These are phyloP conservation scores for Dichomitus squalens DNA, from an alignment of 1,284 basidiomycete species.

Conservation along the genomic window DNA sequence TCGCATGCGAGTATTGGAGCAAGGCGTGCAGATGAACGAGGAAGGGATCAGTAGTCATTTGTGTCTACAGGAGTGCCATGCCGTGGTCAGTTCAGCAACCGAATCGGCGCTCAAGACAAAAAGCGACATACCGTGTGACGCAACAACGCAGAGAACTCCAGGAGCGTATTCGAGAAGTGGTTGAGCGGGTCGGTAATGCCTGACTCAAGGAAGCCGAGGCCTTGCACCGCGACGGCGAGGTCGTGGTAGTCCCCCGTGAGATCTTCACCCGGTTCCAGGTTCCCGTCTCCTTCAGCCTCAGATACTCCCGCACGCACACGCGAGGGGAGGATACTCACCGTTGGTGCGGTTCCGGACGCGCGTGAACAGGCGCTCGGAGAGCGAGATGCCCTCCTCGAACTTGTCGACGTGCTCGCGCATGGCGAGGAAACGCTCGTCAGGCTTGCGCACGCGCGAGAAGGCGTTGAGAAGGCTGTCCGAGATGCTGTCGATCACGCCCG, in stretches of 20 bases:
- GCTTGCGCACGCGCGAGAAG: constrained; percentile 93
- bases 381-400: constrained; percentile 88
- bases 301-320: constrained; percentile 44
- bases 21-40: constrained; percentile 89
- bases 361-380: constrained; percentile 81
- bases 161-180: constrained; percentile 91
- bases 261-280: constrained; percentile 82
- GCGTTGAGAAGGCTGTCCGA: constrained; percentile 96
- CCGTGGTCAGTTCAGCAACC: too few species aligned
- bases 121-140: constrained; percentile 69
- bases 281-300: constrained; percentile 82
- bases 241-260: constrained; percentile 97
- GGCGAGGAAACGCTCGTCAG: constrained; percentile 91
- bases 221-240: constrained; percentile 92
- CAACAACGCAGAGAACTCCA: constrained; percentile 88
- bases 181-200: constrained; percentile 97
- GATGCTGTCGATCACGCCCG: constrained; percentile 90
- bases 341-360: constrained; percentile 78
- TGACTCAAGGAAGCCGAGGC: constrained; percentile 95
- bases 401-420: constrained; percentile 93
- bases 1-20: constrained; percentile 86
- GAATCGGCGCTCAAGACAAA: not conserved
- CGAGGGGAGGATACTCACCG: constrained; percentile 63
- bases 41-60: constrained; percentile 85
- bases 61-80: constrained; percentile 59